A percentile compares a stretch with the other conserved stretches of the same genome.
These are phyloP conservation scores for Salix brachista DNA, from an alignment of 345 rosid species.

Conservation along the genomic window DNA sequence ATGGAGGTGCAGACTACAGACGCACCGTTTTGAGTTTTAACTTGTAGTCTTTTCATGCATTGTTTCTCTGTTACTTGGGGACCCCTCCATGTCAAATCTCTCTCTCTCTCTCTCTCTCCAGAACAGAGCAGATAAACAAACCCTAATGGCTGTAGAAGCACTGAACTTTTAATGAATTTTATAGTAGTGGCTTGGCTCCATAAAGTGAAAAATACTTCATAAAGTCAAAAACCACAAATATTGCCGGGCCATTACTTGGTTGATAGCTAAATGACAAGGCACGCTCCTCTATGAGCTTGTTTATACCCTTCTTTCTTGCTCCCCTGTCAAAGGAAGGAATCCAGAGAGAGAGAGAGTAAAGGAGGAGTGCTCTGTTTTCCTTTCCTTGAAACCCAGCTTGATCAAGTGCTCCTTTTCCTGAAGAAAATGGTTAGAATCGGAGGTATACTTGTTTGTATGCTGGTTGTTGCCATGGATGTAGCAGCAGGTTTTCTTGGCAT, in stretches of 20 bases:
- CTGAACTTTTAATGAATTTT: too few species aligned
- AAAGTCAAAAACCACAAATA: background rate
- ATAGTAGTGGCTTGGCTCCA: too few species aligned
- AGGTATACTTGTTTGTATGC: conserved; percentile 64
- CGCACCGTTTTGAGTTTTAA: background rate
- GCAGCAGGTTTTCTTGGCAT: conserved; percentile 82
- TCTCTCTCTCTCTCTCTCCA: background rate
- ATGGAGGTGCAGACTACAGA: background rate
- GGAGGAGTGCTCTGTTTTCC: background rate
- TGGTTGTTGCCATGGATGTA: conserved; percentile 74
- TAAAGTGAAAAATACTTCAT: background rate
- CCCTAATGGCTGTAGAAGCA: too few species aligned
- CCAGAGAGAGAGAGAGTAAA: conserved; percentile 18
- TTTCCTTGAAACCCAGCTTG: background rate
- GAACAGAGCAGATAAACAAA: too few species aligned
- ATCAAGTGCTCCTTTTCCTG: background rate
- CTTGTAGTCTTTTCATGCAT: background rate
- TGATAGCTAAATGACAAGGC: conserved; percentile 9
- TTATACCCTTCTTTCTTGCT: conserved; percentile 57
- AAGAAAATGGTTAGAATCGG: conserved; percentile 49
- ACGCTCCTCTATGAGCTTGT: conserved; percentile 41
- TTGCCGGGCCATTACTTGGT: conserved; percentile 2
- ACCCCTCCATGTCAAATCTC: background rate
- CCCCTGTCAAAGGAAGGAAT: conserved; percentile 42
- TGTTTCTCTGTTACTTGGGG: background rate